phyloP scores from a whole-genome alignment of 2,329 filamentous ascomycete genomes.

The Peltaster fructicola region DNA sequence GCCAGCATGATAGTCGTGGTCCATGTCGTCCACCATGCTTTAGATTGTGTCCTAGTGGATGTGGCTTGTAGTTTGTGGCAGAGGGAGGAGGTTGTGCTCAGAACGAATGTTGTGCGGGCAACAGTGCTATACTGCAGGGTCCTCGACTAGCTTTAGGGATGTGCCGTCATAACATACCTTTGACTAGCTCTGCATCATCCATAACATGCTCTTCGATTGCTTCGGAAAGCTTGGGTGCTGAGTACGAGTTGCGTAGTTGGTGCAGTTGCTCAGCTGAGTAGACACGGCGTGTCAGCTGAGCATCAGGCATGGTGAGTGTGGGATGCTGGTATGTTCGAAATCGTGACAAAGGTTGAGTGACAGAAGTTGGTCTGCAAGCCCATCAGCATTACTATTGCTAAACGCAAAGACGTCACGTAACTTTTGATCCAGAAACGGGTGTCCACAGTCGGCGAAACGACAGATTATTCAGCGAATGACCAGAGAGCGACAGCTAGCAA shows the following conservation, averaged over 20 bases:
- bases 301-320: no score
- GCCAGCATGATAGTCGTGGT: constrained; percentile 3
- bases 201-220: constrained; percentile 19
- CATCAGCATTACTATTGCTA: no score
- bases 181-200: constrained; percentile 20
- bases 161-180: constrained; percentile 13
- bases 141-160: constrained; percentile 1
- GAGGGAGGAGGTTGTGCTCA: no score
- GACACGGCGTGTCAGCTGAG: no score
- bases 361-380: no score
- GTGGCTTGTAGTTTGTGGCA: no score
- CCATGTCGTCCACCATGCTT: no score
- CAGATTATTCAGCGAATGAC: not conserved
- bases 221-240: constrained; percentile 18
- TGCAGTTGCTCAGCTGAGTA: constrained; percentile 22
- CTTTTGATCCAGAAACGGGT: not conserved
- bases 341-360: no score
- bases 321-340: no score
- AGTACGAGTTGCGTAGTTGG: constrained; percentile 17
- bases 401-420: not conserved
- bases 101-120: no score
- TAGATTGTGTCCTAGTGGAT: no score
- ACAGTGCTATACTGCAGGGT: constrained; percentile 1
- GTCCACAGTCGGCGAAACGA: constrained; percentile 1
- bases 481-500: constrained; percentile 11